These are phyloP conservation scores for Keithomyces neogunnii DNA, from an alignment of 2,329 filamentous ascomycete species.

Conservation along the genomic window DNA sequence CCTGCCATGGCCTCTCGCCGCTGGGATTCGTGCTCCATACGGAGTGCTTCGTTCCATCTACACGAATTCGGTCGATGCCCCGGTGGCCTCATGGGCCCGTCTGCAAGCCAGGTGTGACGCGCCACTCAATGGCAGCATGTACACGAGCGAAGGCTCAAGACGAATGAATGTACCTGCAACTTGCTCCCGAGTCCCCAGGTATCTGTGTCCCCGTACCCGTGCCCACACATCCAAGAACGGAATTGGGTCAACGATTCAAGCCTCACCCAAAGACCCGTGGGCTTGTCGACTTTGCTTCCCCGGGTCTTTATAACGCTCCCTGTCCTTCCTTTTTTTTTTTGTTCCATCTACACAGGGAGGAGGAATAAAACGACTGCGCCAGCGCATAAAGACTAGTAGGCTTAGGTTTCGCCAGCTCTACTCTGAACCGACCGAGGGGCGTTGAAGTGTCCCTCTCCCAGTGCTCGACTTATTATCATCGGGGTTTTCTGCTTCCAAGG, in stretches of 20 bases:
- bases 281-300: background rate
- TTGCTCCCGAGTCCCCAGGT: background rate
- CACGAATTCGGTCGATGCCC: background rate
- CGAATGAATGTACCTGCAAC: background rate
- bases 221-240: background rate
- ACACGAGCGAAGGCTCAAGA: too few relatives aligned
- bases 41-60: background rate
- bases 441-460: too few relatives aligned
- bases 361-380: too few relatives aligned
- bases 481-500: too few relatives aligned
- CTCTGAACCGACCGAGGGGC: too few relatives aligned
- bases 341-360: too few relatives aligned
- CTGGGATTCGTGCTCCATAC: background rate
- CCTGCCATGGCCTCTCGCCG: background rate
- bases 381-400: too few relatives aligned
- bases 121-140: background rate
- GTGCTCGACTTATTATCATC: too few relatives aligned
- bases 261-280: conserved; percentile 3
- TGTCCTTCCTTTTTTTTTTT: background rate
- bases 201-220: background rate
- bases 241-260: background rate
- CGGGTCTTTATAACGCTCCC: background rate
- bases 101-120: background rate
- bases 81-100: background rate
- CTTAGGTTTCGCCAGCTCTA: too few relatives aligned